Conservation (phyloP, 345 rosid genomes). For the Eucalyptus cloeziana region DNA sequence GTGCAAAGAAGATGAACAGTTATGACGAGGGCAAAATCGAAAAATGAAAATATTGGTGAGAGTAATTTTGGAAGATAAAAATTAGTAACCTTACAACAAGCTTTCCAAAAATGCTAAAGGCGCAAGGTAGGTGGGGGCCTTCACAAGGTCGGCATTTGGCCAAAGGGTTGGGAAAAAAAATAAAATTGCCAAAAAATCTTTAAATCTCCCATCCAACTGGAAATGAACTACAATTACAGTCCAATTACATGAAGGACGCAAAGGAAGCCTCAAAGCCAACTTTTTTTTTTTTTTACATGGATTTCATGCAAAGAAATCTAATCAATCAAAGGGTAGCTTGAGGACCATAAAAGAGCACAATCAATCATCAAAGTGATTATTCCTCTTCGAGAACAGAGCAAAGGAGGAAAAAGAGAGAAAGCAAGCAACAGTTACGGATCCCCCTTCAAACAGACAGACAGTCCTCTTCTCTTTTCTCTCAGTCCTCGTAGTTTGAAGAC, state of each 20-base stretch:
- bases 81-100: background rate
- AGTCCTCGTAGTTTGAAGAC: conserved; percentile 16
- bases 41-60: background rate
- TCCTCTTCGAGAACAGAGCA: background rate
- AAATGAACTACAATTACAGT: background rate
- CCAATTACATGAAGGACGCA: background rate
- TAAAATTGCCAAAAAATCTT: background rate
- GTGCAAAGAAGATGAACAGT: background rate
- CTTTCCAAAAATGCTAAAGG: background rate
- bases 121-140: background rate
- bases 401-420: background rate
- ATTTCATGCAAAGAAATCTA: conserved; percentile 12
- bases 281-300: background rate
- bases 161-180: background rate
- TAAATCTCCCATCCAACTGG: background rate
- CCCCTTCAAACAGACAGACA: conserved; percentile 47
- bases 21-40: background rate
- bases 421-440: background rate
- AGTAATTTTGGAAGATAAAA: background rate
- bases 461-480: conserved; percentile 10
- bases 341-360: background rate
- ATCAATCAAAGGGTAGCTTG: background rate
- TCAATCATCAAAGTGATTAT: conserved; percentile 17
- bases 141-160: background rate
- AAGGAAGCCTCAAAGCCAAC: conserved; percentile 11